Conservation (phyloP, 495 filamentous ascomycete genomes). For the Annulohypoxylon moriforme region DNA sequence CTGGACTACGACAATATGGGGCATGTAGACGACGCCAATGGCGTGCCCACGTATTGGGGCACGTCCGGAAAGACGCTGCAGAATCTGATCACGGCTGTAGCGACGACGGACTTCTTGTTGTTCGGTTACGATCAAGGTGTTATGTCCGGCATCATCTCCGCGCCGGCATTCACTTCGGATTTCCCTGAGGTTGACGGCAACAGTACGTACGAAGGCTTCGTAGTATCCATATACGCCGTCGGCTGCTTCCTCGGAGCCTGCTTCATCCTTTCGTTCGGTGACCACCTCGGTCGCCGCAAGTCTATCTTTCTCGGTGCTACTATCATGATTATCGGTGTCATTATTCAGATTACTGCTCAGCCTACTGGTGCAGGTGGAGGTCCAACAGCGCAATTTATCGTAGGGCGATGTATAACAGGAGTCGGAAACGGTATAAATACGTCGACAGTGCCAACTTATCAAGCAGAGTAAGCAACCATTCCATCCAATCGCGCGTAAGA, state of each 20-base stretch:
- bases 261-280: slow-evolving; percentile 71
- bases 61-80: slow-evolving; percentile 31
- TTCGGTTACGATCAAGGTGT: slow-evolving; percentile 60
- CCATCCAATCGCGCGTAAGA: background rate
- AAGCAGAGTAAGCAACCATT: slow-evolving; percentile 69
- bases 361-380: slow-evolving; percentile 45
- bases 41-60: slow-evolving; percentile 42
- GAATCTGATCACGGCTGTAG: slow-evolving; percentile 59
- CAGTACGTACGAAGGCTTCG: slow-evolving; percentile 72
- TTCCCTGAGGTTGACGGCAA: slow-evolving; percentile 54
- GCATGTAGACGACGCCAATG: slow-evolving; percentile 37
- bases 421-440: slow-evolving; percentile 84
- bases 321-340: slow-evolving; percentile 79
- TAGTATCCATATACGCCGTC: slow-evolving; percentile 74
- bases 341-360: slow-evolving; percentile 72
- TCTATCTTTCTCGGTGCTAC: slow-evolving; percentile 74
- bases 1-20: slow-evolving; percentile 32
- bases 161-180: slow-evolving; percentile 51
- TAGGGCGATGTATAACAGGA: slow-evolving; percentile 79
- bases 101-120: slow-evolving; percentile 59
- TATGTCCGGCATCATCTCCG: slow-evolving; percentile 61
- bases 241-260: slow-evolving; percentile 77
- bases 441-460: slow-evolving; percentile 82
- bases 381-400: slow-evolving; percentile 74
- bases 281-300: slow-evolving; percentile 74